These are phyloP conservation scores for Barnettozyma salicaria DNA, from an alignment of 805 yeast species.

Conservation along the genomic window DNA sequence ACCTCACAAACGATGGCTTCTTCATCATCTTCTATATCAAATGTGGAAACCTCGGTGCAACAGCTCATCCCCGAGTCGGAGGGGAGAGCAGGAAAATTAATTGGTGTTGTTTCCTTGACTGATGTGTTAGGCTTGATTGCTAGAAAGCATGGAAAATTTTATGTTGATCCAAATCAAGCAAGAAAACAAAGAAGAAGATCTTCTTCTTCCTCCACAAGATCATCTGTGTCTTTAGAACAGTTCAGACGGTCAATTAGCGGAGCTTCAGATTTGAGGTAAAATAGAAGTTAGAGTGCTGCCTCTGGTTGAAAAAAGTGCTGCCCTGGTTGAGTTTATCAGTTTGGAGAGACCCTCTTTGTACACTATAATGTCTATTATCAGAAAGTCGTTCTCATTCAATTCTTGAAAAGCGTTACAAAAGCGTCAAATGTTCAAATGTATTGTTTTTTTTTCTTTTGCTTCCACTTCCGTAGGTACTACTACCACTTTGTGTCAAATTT, in stretches of 20 bases:
- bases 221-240: conserved; percentile 31
- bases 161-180: conserved; percentile 79
- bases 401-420: too few species aligned
- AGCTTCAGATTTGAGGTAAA: conserved; percentile 28
- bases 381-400: too few species aligned
- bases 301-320: too few species aligned
- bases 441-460: too few species aligned
- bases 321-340: too few species aligned
- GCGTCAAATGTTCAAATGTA: too few species aligned
- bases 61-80: conserved; percentile 31
- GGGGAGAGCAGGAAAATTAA: conserved; percentile 70
- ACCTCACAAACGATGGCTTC: conserved; percentile 24
- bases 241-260: conserved; percentile 39
- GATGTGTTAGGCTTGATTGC: conserved; percentile 84
- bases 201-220: conserved; percentile 29
- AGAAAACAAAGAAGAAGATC: conserved; percentile 79
- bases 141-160: conserved; percentile 54
- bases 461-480: too few species aligned
- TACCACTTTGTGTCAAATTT: too few species aligned
- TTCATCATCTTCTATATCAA: conserved; percentile 20
- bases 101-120: conserved; percentile 89
- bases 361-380: too few species aligned
- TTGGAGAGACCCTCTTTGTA: too few species aligned
- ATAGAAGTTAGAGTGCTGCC: too few species aligned
- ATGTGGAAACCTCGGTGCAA: conserved; percentile 22